Base-by-base conservation (phyloP, 164 flowering plant genomes). In the Pachysandra terminalis region DNA sequence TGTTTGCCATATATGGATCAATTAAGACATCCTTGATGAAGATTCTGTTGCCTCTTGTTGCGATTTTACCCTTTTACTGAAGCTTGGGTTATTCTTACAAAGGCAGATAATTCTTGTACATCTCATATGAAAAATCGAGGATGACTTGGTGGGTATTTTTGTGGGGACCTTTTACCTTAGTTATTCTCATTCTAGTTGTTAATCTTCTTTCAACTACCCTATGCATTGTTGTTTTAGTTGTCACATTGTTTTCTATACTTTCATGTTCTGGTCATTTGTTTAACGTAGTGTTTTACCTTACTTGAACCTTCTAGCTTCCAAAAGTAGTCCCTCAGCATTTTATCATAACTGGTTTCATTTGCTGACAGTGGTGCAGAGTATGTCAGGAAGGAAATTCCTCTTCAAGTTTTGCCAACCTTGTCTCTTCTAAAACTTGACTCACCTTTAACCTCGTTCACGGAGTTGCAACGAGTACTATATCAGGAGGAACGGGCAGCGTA, bases 401-500 rank as follows among this genome's bases (percentile, higher is more conserved):
- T 93, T 61, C 74, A 81, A 70, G 90, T 92, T 68, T 66, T 88
- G 64, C 96, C 97, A 21, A 73, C 88, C 26, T 74, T 71, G 57
- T 77, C 89, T 37, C 78, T 96, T 68, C 77, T 90, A 40, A 83
- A 81, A 71, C 87, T 93, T 53, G 91, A 86, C 37, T 80, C 86
- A 15, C 97, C 99, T 66, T 69, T 91, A 64, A 55, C 75, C 6
- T 91, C 97, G 63, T 96, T 82, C 74, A 83, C 81, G 48, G 88
- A 91, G 66, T 81, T 96, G 77, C 99, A 96, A 70, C 83, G 74
- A 57, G 90, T 96, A 25, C 67, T 96, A 19, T 92, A 69, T 75
- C 92, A 96, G 71, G 98, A 96, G 79, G 99, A 93, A 74, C 70
- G 76, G 40, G 85, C 90, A n/a, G 99, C 99, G 56, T 93, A 93